Conservation (phyloP, 768 basidiomycete genomes). For the Clavaria fumosa region DNA sequence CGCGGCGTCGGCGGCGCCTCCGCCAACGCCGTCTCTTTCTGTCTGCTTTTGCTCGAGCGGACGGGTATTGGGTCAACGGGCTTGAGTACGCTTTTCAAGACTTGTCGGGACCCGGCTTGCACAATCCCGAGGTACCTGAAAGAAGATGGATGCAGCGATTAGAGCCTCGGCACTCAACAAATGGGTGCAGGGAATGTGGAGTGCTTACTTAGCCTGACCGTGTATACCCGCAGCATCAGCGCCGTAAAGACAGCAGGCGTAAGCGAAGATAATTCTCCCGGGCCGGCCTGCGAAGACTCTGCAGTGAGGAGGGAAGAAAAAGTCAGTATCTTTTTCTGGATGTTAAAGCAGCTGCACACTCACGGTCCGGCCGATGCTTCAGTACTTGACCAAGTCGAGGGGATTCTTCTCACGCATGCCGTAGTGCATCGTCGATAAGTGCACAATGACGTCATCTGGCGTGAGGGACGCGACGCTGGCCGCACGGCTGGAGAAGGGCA, state of each 20-base stretch:
- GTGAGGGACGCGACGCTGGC: conserved; percentile 22
- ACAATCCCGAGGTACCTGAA: conserved; percentile 42
- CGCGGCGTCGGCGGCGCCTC: too few species aligned
- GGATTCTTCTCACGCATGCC: conserved; percentile 63
- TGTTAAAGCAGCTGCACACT: conserved; percentile 8
- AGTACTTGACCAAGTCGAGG: conserved; percentile 53
- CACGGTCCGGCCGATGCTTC: conserved; percentile 50
- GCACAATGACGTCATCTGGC: conserved; percentile 44
- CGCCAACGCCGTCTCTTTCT: too few species aligned
- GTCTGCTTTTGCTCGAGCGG: too few species aligned
- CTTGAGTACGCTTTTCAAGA: conserved; percentile 21
- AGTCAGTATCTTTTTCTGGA: background rate
- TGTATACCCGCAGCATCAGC: conserved; percentile 51
- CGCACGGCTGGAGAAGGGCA: conserved; percentile 11
- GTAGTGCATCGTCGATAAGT: conserved; percentile 50
- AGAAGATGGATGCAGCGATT: background rate
- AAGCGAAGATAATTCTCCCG: conserved; percentile 47
- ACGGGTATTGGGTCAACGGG: too few species aligned
- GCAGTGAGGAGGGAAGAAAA: background rate
- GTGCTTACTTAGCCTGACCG: too few species aligned
- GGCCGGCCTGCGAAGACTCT: conserved; percentile 31
- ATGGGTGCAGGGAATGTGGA: conserved; percentile 19
- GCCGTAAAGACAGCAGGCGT: conserved; percentile 57
- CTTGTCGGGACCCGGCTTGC: conserved; percentile 48
- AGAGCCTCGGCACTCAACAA: background rate